Evolutionary conservation across 805 yeast genomes (phyloP), one percentile per base, ranked within the genome.

Genomic region (Zygoascus ofunaensis): DNA sequence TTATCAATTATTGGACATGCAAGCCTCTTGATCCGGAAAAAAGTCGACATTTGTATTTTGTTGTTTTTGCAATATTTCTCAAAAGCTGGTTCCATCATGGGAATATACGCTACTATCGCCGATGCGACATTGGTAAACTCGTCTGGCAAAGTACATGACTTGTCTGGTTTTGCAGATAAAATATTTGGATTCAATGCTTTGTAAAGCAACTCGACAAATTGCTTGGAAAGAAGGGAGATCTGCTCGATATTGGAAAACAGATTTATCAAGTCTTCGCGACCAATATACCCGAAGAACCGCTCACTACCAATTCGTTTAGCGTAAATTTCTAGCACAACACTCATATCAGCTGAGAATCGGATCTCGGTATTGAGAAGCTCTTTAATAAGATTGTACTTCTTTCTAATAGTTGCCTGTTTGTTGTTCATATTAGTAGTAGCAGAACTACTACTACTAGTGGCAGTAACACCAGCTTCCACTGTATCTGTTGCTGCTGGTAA

Each of bases 321-420:
- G 42, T 60, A 60, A 3, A 63, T 50, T 15, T 61, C 55, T n/a
- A 59, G 59, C 4, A 63, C 54, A 2, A 65, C 65, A 1, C 50
- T 58, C 54, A 68, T 49, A 44, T 68, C 72, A 14, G 55, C 55
- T 7, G 64, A 56, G 45, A 63, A 68, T n/a, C 52, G 51, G 14
- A 55, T 47, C 45, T 68, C 72, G 10, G 71, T 63, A 17, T 53
- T 53, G 39, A 65, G 59, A 5, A 68, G 55, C 46, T 68, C 72
- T 7, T 63, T 54, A 26, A 65, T 55, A 14, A 61, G 48, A 23
- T 61, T 59, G 45, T 56, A 54, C 28, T 60, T 54, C 34, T 42
- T 52, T 34, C 46, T 41, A 19, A 48, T 41, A 8, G 51, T 46
- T 41, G 47, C 38, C 28, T 48, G 54, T 26, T 42, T 45, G 8